Evolutionary conservation across 2,329 filamentous ascomycete species (phyloP), one percentile per base, ranked within the genome.

Genomic region (Fusarium devonianum): DNA sequence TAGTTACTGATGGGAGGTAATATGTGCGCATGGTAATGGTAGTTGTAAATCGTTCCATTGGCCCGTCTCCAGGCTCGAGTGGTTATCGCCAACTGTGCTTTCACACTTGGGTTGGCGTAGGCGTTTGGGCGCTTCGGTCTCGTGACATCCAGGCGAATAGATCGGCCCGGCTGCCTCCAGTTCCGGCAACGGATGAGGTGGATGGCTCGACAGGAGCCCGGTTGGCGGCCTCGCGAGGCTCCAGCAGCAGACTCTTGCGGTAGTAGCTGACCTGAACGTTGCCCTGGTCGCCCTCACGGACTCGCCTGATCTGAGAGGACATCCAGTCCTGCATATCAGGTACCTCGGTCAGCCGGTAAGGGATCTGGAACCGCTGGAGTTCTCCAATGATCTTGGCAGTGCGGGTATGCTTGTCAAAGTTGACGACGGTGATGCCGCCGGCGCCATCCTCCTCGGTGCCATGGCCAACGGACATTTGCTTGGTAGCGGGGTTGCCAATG

Each of bases 361-460:
- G 91, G 14, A 96, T 90, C 73, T 99, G 94, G 76, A 97, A 97
- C 13, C 92, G 87, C 71, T 99, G 94, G 7, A 99, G 82, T 64
- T 97, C 93, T 56, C 90, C 90, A 64, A 99, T 96, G 67, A 97
- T 95, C 73, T 92, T 94, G 34, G 93, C 92, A 3, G 92, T 97
- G 62, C 92, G 90, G 64, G 86, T 89, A 70, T 97, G 92, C 75
- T 97, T 97, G 78, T 97, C 93, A 65, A 97, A 97, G 74, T 99
- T 99, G 79, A 99, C 91, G 22, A 97, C 90, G 0, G 86, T 85
- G 64, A 90, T 81, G 18, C 85, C 82, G 12, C 83, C 81, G 11
- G 86, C 80, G 23, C 84, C 80, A 21, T 85, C 81, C n/a, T 89
- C 83, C 11, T 78, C 77, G 6, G 78, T 76, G 68, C 80, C 71